Percentiles rank a stretch among this genome's conserved stretches.
These are phyloP conservation scores for Kodamaea sp. DNA, from an alignment of 1,139 yeast species.

Conservation along the genomic window DNA sequence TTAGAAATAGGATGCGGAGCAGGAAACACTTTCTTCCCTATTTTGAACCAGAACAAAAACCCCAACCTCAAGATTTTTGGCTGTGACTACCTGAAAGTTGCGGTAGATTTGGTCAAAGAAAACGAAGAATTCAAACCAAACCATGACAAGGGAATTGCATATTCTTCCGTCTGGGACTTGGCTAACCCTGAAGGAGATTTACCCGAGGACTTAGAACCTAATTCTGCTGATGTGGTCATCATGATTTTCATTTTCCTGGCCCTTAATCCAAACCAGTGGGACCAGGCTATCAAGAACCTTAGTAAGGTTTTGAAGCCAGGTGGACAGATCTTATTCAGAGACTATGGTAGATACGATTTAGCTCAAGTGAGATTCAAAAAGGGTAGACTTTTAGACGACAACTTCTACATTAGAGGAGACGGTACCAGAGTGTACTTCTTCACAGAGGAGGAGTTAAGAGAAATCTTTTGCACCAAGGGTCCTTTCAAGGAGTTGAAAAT, in stretches of 20 bases:
- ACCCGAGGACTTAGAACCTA: slow-evolving; percentile 82
- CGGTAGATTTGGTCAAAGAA: slow-evolving; percentile 77
- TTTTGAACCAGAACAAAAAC: slow-evolving; percentile 78
- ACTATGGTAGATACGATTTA: slow-evolving; percentile 92
- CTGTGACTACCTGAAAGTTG: slow-evolving; percentile 87
- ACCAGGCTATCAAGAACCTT: slow-evolving; percentile 70
- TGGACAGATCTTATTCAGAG: slow-evolving; percentile 86
- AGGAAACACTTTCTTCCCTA: slow-evolving; percentile 94
- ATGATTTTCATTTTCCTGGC: slow-evolving; percentile 96
- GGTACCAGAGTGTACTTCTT: slow-evolving; percentile 97
- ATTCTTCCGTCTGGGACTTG: slow-evolving; percentile 94
- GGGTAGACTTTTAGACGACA: slow-evolving; percentile 82
- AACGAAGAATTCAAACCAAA: slow-evolving; percentile 57
- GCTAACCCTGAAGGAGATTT: slow-evolving; percentile 71
- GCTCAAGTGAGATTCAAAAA: slow-evolving; percentile 95
- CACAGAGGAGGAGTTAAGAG: slow-evolving; percentile 85
- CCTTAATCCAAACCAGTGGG: slow-evolving; percentile 90
- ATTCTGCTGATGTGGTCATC: slow-evolving; percentile 86
- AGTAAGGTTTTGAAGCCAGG: slow-evolving; percentile 83
- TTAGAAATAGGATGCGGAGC: slow-evolving; percentile 98
- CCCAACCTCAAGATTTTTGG: slow-evolving; percentile 75
- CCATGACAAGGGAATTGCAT: slow-evolving; percentile 57
- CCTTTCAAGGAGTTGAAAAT: slow-evolving; percentile 69
- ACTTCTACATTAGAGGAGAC: slow-evolving; percentile 95
- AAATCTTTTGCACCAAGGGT: slow-evolving; percentile 64